These are phyloP conservation scores for Pterocarpus macrocarpus DNA, from an alignment of 306 rosid species.

Conservation along the genomic window DNA sequence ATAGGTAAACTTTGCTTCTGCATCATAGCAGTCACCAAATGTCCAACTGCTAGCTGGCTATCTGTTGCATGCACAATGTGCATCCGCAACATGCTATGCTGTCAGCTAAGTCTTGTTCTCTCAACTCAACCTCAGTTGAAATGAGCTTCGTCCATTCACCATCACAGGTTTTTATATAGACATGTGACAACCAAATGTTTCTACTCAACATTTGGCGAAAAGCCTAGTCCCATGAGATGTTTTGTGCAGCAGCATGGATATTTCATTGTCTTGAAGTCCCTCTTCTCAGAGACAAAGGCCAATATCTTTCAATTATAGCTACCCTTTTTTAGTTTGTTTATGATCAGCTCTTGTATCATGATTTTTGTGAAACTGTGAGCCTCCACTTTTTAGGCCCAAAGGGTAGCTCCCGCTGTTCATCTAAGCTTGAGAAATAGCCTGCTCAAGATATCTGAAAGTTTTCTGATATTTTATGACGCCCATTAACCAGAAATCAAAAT, in stretches of 20 bases:
- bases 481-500: slow-evolving; percentile 53
- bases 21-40: neutral
- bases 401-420: neutral
- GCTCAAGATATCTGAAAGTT: slow-evolving; percentile 43
- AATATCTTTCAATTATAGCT: neutral
- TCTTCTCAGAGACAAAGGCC: neutral
- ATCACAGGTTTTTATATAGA: neutral
- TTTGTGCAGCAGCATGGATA: neutral
- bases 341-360: too few relatives aligned
- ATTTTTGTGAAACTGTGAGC: slow-evolving; percentile 25
- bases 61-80: slow-evolving; percentile 21
- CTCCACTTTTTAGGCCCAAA: neutral
- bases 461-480: slow-evolving; percentile 35
- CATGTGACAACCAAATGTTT: too few relatives aligned
- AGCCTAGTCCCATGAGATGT: neutral
- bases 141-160: slow-evolving; percentile 1
- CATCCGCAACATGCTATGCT: neutral
- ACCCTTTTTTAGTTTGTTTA: too few relatives aligned
- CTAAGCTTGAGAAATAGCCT: slow-evolving; percentile 33
- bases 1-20: too few relatives aligned
- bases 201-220: neutral
- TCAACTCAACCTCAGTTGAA: neutral
- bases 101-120: slow-evolving; percentile 7
- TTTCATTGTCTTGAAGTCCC: neutral
- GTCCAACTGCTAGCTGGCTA: neutral